phyloP scores from a whole-genome alignment of 306 rosid species.

The Glycine tomentella region DNA sequence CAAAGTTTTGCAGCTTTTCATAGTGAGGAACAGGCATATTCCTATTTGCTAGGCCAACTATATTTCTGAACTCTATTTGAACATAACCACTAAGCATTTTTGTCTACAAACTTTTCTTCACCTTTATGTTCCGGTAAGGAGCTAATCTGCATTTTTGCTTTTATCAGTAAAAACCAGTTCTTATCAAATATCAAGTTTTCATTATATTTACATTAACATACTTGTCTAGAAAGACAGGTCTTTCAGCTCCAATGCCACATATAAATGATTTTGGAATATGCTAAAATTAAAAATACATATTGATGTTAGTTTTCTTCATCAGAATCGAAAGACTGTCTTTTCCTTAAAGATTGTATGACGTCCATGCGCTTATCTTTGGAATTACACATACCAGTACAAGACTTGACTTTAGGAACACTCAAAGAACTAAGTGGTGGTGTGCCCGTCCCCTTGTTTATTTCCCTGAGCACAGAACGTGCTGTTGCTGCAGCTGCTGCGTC shows the following conservation, averaged over 20 bases:
- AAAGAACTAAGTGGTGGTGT: slow-evolving; percentile 71
- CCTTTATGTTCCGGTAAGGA: too few species aligned
- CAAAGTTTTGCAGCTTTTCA: too few species aligned
- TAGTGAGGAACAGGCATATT: too few species aligned
- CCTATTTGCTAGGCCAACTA: too few species aligned
- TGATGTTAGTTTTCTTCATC: slow-evolving; percentile 65
- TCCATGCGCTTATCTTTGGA: slow-evolving; percentile 45
- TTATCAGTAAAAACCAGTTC: not conserved
- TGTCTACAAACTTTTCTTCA: too few species aligned
- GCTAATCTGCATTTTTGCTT: too few species aligned
- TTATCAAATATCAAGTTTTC: too few species aligned
- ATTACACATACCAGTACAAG: slow-evolving; percentile 46
- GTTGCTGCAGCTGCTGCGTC: slow-evolving; percentile 83
- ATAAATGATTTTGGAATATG: not conserved
- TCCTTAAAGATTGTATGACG: slow-evolving; percentile 71
- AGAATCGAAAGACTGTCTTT: slow-evolving; percentile 72
- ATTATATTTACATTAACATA: slow-evolving; percentile 34
- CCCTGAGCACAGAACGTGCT: slow-evolving; percentile 84
- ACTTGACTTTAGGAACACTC: slow-evolving; percentile 74
- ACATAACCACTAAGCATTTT: too few species aligned
- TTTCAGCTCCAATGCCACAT: slow-evolving; percentile 14
- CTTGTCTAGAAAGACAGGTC: not conserved
- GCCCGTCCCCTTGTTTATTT: slow-evolving; percentile 69
- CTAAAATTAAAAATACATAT: not conserved
- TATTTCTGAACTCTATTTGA: too few species aligned